phyloP scores from a whole-genome alignment of 306 rosid genomes.

The Abrus precatorius region DNA sequence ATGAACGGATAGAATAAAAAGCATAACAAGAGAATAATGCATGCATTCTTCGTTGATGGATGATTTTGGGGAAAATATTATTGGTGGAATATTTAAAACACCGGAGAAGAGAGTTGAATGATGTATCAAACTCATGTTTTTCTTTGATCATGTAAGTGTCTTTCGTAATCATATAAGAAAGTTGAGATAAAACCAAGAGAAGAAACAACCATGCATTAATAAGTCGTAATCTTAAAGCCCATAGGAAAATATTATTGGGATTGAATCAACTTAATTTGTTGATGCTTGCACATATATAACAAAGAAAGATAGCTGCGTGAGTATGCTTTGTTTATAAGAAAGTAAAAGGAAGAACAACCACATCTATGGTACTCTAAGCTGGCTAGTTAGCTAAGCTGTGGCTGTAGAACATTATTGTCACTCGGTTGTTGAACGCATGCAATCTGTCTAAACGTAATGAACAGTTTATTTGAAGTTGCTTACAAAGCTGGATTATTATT shows the following conservation, averaged over 20 bases:
- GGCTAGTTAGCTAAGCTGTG: constrained; percentile 21
- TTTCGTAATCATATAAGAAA: constrained; percentile 31
- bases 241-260: constrained; percentile 1
- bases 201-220: constrained; percentile 25
- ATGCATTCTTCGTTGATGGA: neutral
- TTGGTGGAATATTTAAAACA: neutral
- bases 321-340: constrained; percentile 25
- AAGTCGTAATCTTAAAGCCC: constrained; percentile 9
- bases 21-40: neutral
- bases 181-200: constrained; percentile 33
- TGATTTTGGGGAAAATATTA: neutral
- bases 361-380: constrained; percentile 29
- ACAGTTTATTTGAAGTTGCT: constrained; percentile 34
- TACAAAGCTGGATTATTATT: neutral
- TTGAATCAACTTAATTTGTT: constrained; percentile 17
- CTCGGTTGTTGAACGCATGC: constrained; percentile 51
- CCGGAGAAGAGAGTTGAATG: neutral
- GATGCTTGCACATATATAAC: constrained; percentile 34
- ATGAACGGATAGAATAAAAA: neutral
- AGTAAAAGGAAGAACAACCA: neutral
- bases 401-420: constrained; percentile 45
- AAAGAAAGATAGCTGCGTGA: neutral
- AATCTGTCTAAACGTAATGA: constrained; percentile 38
- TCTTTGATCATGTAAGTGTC: neutral
- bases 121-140: constrained; percentile 3